Conservation (phyloP, 2,329 filamentous ascomycete genomes). For the Pseudogymnoascus sp. region DNA sequence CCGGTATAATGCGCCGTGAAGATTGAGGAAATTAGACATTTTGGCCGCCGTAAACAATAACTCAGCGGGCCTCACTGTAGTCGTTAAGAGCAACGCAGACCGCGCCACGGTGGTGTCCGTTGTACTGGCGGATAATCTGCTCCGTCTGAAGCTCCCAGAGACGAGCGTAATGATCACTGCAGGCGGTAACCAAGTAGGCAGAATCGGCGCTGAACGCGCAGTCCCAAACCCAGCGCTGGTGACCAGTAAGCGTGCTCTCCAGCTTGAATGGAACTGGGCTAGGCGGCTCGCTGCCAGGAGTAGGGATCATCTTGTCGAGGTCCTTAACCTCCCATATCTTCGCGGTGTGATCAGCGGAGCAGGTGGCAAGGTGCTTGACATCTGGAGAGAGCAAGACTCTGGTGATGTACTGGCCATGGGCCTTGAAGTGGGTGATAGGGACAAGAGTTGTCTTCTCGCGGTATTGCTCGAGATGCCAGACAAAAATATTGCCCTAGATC, state of each 20-base stretch:
- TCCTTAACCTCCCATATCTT: conserved; percentile 92
- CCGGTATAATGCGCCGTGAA: background rate
- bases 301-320: conserved; percentile 43
- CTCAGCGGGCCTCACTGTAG: conserved; percentile 33
- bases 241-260: conserved; percentile 62
- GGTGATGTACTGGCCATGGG: conserved; percentile 67
- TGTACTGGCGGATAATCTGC: conserved; percentile 67
- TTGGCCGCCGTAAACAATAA: background rate
- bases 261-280: conserved; percentile 46
- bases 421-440: conserved; percentile 64
- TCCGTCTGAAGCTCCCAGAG: conserved; percentile 66
- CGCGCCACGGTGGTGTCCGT: conserved; percentile 65
- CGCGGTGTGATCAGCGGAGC: conserved; percentile 71
- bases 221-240: conserved; percentile 75
- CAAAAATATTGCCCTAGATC: conserved; percentile 82
- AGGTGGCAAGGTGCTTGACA: conserved; percentile 67
- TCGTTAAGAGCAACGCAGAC: conserved; percentile 69
- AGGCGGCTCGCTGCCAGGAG: background rate
- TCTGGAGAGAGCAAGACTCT: conserved; percentile 68
- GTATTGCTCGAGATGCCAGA: conserved; percentile 82
- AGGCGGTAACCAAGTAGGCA: conserved; percentile 68
- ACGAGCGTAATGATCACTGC: conserved; percentile 65
- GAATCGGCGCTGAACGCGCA: conserved; percentile 69
- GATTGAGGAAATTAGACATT: background rate
- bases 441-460: conserved; percentile 62